Evolutionary conservation across 208 protist species (phyloP).

Genomic region (Leishmania turanica): DNA sequence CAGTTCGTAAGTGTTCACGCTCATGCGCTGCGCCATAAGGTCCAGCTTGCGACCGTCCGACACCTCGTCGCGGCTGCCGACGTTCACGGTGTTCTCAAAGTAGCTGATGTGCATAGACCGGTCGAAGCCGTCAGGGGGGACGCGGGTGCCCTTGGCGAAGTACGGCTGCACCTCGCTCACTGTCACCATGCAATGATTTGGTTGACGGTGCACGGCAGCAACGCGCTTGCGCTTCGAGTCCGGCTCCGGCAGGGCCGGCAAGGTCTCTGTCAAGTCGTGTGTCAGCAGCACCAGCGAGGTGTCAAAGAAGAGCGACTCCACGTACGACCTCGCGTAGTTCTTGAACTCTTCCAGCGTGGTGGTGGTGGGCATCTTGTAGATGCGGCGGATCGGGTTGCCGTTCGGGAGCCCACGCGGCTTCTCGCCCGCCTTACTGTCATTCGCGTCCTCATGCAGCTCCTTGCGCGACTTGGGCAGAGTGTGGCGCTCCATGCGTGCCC

Average conservation of each 20-base stretch:
- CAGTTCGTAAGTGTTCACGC: slow-evolving; percentile 72
- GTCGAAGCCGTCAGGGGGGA: slow-evolving; percentile 67
- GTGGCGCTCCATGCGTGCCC: slow-evolving; percentile 83
- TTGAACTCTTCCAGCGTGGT: slow-evolving; percentile 60
- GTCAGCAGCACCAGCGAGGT: slow-evolving; percentile 59
- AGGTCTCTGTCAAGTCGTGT: slow-evolving; percentile 68
- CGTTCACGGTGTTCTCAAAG: slow-evolving; percentile 70
- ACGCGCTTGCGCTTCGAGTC: slow-evolving; percentile 70
- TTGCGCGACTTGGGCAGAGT: slow-evolving; percentile 26
- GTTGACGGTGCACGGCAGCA: slow-evolving; percentile 48
- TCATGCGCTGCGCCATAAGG: slow-evolving; percentile 74
- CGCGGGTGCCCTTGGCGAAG: slow-evolving; percentile 51
- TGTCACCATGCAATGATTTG: slow-evolving; percentile 83
- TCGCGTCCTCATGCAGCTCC: slow-evolving; percentile 45
- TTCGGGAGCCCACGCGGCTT: slow-evolving; percentile 53
- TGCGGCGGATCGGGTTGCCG: slow-evolving; percentile 60
- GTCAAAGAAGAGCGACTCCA: slow-evolving; percentile 71
- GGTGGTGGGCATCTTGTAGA: slow-evolving; percentile 83
- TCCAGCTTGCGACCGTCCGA: slow-evolving; percentile 37
- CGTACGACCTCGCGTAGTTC: slow-evolving; percentile 62
- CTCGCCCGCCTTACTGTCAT: slow-evolving; percentile 51
- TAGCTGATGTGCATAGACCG: slow-evolving; percentile 62
- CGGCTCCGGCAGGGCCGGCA: slow-evolving; percentile 62
- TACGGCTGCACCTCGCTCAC: slow-evolving; percentile 79
- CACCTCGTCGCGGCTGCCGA: slow-evolving; percentile 21